A percentile compares a stretch with the other conserved stretches of the same genome.
These are phyloP conservation scores for Lichenothelia convexa DNA, from an alignment of 495 filamentous ascomycete species.

Conservation along the genomic window DNA sequence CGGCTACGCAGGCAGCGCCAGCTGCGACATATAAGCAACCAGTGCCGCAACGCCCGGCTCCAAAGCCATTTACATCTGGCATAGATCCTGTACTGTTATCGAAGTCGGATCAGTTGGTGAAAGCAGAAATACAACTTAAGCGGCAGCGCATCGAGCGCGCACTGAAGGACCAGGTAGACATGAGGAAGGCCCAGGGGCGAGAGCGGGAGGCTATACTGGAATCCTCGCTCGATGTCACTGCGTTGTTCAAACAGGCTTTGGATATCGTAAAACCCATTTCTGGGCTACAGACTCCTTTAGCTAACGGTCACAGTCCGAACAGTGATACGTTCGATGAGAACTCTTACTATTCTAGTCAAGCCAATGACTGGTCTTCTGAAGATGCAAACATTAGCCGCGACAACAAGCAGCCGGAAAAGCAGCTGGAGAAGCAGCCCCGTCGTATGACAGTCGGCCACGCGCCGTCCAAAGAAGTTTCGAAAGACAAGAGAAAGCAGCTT, in stretches of 20 bases:
- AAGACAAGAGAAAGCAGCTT: no score
- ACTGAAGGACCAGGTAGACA: constrained; percentile 57
- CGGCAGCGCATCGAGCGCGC: constrained; percentile 61
- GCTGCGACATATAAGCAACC: neutral
- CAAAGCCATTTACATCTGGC: constrained; percentile 17
- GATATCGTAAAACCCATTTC: constrained; percentile 48
- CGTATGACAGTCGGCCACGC: no score
- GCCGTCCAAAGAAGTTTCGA: no score
- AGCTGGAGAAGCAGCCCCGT: no score
- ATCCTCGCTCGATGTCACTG: constrained; percentile 53
- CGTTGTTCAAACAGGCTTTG: constrained; percentile 53
- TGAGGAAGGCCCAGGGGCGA: constrained; percentile 34
- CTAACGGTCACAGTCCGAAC: constrained; percentile 33
- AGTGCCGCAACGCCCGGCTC: neutral
- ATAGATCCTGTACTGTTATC: constrained; percentile 67
- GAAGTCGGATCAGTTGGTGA: constrained; percentile 68
- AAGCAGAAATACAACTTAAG: constrained; percentile 64
- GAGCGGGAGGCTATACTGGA: constrained; percentile 38
- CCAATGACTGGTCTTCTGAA: constrained; percentile 23
- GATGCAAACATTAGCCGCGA: no score
- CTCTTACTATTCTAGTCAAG: constrained; percentile 83
- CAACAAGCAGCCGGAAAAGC: no score
- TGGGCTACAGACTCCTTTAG: constrained; percentile 26
- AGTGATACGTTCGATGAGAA: constrained; percentile 80
- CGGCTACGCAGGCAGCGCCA: neutral